phyloP scores from a whole-genome alignment of 768 basidiomycete species.

The Thelephora ganbajun region DNA sequence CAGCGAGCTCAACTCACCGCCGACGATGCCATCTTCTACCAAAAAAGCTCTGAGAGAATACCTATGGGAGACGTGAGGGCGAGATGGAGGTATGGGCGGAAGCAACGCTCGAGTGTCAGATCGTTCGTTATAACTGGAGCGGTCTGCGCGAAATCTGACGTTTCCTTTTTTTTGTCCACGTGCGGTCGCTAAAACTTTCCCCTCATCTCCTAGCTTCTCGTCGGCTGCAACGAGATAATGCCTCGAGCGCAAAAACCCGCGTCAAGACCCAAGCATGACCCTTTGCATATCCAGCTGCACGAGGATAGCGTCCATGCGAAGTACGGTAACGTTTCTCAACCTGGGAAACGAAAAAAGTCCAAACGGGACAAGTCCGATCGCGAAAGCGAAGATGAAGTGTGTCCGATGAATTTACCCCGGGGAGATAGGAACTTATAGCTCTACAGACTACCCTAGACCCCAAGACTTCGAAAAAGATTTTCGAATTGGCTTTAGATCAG shows the following conservation, averaged over 20 bases:
- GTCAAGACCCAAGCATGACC: slow-evolving; percentile 66
- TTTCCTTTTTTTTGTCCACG: neutral
- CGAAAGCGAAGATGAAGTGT: slow-evolving; percentile 43
- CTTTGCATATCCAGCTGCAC: slow-evolving; percentile 71
- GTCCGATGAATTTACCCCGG: slow-evolving; percentile 3
- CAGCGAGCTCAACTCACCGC: slow-evolving; percentile 2
- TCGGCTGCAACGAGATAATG: slow-evolving; percentile 27
- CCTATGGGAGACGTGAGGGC: neutral
- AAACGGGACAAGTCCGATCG: slow-evolving; percentile 27
- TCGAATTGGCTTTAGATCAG: slow-evolving; percentile 86
- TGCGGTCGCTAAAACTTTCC: neutral
- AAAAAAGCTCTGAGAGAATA: neutral
- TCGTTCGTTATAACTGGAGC: no score
- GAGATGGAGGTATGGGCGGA: neutral
- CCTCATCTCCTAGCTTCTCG: slow-evolving; percentile 3
- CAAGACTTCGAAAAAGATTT: slow-evolving; percentile 74
- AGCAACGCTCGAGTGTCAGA: neutral
- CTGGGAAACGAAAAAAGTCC: slow-evolving; percentile 60
- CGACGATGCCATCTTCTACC: neutral
- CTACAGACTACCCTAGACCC: slow-evolving; percentile 58
- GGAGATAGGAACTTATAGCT: neutral
- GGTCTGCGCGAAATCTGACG: no score
- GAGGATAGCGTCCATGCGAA: slow-evolving; percentile 66
- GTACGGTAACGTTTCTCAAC: slow-evolving; percentile 66
- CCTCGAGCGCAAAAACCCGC: slow-evolving; percentile 43